Percentiles rank a stretch among this genome's conserved stretches.
These are phyloP conservation scores for Chimonanthus salicifolius DNA, from an alignment of 164 flowering plant genomes.

Conservation along the genomic window DNA sequence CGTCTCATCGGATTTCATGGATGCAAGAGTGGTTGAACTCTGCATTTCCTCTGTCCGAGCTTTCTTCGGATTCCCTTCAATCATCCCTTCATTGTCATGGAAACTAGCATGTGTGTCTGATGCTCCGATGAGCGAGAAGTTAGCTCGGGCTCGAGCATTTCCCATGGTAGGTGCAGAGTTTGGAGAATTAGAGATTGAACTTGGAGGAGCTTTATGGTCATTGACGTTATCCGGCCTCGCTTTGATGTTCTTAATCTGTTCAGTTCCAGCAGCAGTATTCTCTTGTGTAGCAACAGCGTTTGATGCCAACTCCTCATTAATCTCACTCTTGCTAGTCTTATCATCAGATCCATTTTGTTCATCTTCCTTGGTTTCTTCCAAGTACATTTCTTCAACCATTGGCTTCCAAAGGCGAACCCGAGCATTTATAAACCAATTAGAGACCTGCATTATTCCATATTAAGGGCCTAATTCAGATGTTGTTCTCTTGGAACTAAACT, in stretches of 20 bases:
- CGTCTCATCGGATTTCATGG: slow-evolving; percentile 33
- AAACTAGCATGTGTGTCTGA: slow-evolving; percentile 1
- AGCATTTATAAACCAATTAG: slow-evolving; percentile 96
- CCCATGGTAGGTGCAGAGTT: slow-evolving; percentile 31
- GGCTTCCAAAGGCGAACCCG: slow-evolving; percentile 98
- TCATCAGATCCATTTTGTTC: slow-evolving; percentile 14
- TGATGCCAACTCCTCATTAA: neutral
- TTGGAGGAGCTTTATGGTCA: neutral
- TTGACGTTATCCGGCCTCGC: neutral
- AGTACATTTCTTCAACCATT: slow-evolving; percentile 93
- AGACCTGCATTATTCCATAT: slow-evolving; percentile 44
- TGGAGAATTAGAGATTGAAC: slow-evolving; percentile 22
- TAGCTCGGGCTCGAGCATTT: slow-evolving; percentile 31
- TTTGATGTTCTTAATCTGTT: neutral
- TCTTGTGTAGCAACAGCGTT: neutral
- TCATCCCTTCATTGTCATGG: slow-evolving; percentile 36
- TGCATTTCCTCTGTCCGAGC: slow-evolving; percentile 39
- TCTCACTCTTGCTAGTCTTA: neutral
- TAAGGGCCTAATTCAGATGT: neutral
- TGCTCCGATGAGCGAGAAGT: slow-evolving; percentile 54
- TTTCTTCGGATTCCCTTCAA: slow-evolving; percentile 62
- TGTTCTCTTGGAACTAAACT: neutral
- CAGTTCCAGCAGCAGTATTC: neutral
- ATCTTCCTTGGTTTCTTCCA: slow-evolving; percentile 73
- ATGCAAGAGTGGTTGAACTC: slow-evolving; percentile 28